Conservation (phyloP, 176 grass and related monocot species). For the Bonia amplexicaulis region DNA sequence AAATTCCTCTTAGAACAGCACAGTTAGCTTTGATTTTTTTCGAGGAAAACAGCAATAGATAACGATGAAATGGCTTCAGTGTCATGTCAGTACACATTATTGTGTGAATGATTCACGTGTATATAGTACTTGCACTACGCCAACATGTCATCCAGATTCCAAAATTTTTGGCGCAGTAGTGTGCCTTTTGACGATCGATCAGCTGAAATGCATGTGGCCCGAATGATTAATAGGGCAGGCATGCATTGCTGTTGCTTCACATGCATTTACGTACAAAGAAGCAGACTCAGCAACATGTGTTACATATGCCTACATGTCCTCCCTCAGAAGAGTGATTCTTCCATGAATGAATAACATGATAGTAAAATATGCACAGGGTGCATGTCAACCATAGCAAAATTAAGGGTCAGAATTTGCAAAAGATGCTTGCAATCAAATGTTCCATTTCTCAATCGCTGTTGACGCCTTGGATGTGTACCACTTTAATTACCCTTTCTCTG, state of each 20-base stretch:
- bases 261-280: not conserved
- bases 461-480: not conserved
- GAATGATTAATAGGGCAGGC: not conserved
- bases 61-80: not conserved
- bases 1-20: not conserved
- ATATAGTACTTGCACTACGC: not conserved
- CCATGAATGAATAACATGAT: too few relatives aligned
- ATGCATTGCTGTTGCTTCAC: not conserved
- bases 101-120: not conserved
- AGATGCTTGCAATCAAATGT: not conserved
- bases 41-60: not conserved
- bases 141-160: not conserved
- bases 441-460: not conserved
- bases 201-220: not conserved
- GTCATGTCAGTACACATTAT: not conserved
- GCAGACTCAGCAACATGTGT: not conserved
- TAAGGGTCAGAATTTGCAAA: not conserved
- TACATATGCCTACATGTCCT: too few relatives aligned
- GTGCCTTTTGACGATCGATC: not conserved
- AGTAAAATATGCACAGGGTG: too few relatives aligned
- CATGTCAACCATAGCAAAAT: too few relatives aligned
- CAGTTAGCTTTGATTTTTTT: not conserved
- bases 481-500: not conserved
- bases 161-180: not conserved
- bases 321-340: too few relatives aligned